Base-by-base conservation (phyloP, 305 asterid species). In the Ilex paraguariensis region DNA sequence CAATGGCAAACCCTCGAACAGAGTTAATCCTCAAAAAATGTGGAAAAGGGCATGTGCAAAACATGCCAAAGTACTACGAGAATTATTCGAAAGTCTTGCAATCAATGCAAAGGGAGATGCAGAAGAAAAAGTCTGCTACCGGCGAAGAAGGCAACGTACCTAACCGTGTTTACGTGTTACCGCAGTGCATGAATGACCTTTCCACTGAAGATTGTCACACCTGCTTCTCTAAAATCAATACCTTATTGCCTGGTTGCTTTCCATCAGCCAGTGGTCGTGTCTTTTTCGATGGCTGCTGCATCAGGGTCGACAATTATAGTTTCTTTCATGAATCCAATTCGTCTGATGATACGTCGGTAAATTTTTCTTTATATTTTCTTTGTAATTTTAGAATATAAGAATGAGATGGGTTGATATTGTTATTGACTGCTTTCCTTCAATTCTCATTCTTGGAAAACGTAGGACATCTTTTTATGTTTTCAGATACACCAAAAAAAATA, bases 251-350 rank as follows among this genome's bases (percentile, higher is more conserved):
- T 21, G 28, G 28, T 21, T 21, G 28, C 28, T 0, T 60, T 46
- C 56, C 64, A n/a, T 65, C 39, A 14, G 63, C 57, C 28, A 73
- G 76, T 7, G 76, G 73, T 10, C 50, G 69, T 13, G 66, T 78
- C 21, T 72, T 54, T 66, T 57, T 68, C n/a, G 83, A 75, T 68
- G 83, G 83, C 3, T 78, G 83, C 57, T 75, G 75, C 56, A 71
- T 78, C 28, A 21, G 28, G 28, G 28, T 21, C 28, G 28, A 21
- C 28, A 21, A 21, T 21, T 21, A 21, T 21, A 21, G 28, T 21
- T 21, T 21, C 28, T 21, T 21, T 0, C 28, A 21, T 21, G 28
- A 21, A 21, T 21, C 2, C 28, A 21, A 1, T 21, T 21, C 28
- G 28, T 21, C 28, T 21, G 28, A 21, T 21, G 28, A 21, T 21